phyloP scores from a whole-genome alignment of 2,329 filamentous ascomycete genomes.

The Byssochlamys sp. region DNA sequence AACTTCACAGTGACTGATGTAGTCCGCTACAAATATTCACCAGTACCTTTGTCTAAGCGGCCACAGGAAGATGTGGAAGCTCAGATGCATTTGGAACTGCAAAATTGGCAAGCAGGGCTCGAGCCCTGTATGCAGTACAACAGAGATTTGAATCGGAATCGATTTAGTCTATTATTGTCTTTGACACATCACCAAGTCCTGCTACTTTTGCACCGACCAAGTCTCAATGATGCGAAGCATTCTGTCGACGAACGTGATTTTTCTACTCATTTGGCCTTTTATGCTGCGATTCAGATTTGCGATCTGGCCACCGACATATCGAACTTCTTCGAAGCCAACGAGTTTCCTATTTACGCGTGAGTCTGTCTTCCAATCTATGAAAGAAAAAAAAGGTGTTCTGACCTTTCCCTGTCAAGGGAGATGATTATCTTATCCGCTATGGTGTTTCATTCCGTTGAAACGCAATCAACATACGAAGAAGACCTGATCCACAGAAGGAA shows the following conservation, averaged over 20 bases:
- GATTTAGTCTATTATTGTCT: neutral
- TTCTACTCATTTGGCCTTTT: neutral
- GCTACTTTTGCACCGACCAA: neutral
- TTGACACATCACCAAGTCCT: neutral
- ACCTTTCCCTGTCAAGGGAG: neutral
- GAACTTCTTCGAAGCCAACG: neutral
- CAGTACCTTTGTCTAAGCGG: neutral
- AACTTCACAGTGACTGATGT: neutral
- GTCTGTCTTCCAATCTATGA: neutral
- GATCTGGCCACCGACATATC: neutral
- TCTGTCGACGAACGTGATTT: neutral
- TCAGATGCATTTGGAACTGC: neutral
- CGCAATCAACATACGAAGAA: neutral
- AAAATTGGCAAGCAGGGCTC: neutral
- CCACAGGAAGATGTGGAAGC: neutral
- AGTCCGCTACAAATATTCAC: neutral
- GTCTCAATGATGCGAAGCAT: neutral
- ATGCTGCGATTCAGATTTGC: neutral
- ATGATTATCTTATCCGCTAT: neutral
- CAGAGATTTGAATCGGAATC: neutral
- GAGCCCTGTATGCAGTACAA: neutral
- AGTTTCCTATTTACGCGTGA: neutral
- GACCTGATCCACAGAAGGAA: neutral
- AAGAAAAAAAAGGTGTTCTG: neutral
- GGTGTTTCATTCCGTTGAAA: neutral